These are phyloP conservation scores for Citrus sinensis DNA, from an alignment of 345 rosid genomes.

Conservation along the genomic window DVS_A1.0 CM039162.1:27060501-27061000, in stretches of 20 bases:
- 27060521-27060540: slow-evolving; percentile 1
- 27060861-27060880: too few species aligned
- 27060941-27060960: too few species aligned
- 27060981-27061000: too few species aligned
- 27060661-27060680: neutral
- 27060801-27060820: too few species aligned
- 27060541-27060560: neutral
- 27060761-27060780: too few species aligned
- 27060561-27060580: neutral
- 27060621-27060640: neutral
- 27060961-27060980: too few species aligned
- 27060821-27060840: too few species aligned
- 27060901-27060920: too few species aligned
- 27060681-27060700: neutral
- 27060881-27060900: too few species aligned
- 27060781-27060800: too few species aligned
- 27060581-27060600: neutral
- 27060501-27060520: neutral
- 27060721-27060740: neutral
- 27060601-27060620: neutral
- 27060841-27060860: too few species aligned
- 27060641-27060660: neutral
- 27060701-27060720: neutral
- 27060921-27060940: too few species aligned
- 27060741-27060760: neutral